Base-by-base conservation (phyloP, 2,329 filamentous ascomycete genomes). In the Xylariaceae sp. region DNA sequence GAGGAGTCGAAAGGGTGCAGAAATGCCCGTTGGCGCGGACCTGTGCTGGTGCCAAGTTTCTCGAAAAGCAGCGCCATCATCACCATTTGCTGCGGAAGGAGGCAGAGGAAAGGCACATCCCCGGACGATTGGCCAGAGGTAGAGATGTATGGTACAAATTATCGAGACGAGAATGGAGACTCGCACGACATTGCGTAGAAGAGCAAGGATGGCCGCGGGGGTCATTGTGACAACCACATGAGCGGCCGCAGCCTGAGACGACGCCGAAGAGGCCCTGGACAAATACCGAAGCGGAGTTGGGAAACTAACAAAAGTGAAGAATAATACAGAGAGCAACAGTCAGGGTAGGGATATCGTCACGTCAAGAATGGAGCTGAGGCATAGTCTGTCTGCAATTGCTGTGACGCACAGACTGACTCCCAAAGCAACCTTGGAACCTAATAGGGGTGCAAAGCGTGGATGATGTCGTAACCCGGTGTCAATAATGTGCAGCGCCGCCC, bases 1-100 rank as follows among this genome's bases (percentile, higher is more conserved):
- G 13, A 97, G 85, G 3, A 97, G 82, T 52, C 93, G 83, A 65
- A 97, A 96, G 0, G 91, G 90, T 3, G 90, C 89, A 31, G 68
- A 59, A 49, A 57, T 64, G 42, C 53, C 62, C 61, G 59, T 60
- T 45, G 50, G 63, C 53, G 51, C 57, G 42, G 57, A 60, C 54
- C 64, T 41, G 56, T 70, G 69, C 34, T 69, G 68, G 43, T 55
- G 64, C 13, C 69, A 49, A 0, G 75, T 73, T 56, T 75, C 70
- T 51, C 66, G 48, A 45, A 73, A 75, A 9, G 73, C 69, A 9
- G 63, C 58, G 17, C 47, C 47, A 45, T 51, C 46, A 43, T 54
- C 42, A 53, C 45, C 50, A 55, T 49, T 44, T 34, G 45, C 40
- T 40, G 49, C 47, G 5, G 46, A 38, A 16, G 55, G 74, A 34